Base-by-base conservation (phyloP, 345 rosid genomes). In the Murraya paniculata region DNA sequence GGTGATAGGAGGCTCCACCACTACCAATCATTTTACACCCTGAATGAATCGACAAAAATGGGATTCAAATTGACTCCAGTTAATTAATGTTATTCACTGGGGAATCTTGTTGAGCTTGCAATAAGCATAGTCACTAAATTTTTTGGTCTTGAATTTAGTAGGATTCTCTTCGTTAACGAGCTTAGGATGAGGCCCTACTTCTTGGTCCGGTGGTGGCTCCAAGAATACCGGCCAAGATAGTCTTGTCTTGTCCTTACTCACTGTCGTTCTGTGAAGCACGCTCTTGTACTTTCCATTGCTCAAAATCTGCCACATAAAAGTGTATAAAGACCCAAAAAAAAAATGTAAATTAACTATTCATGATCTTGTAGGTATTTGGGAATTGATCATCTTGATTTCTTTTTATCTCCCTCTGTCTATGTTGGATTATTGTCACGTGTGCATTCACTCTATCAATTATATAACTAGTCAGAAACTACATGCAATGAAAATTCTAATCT, bases 221-320 rank as follows among this genome's bases (percentile, higher is more conserved):
- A 81, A 18, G 70, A 84, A 84, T 36, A 84, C 71, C 7, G 84
- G 74, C 83, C 83, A 83, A 16, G 86, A 83, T 48, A 80, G 62
- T 24, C 86, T 78, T 16, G 68, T 69, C 50, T 45, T 53, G 14
- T 77, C 81, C 50, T 74, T 78, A 50, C 75, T 78, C 66, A 81
- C 86, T 27, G 62, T 27, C 27, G 79, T 75, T 50, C 86, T 74
- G 75, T 84, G 86, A 7, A 81, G 45, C 28, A 78, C 84, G 11
- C 78, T 75, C 74, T 57, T 78, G 72, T 77, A 84, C 69, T 78
- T 81, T 9, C 86, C 84, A 48, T 84, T 84, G 64, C 84, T 84
- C n/a, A 81, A 64, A 14, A 84, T 73, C 86, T 84, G 71, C 48
- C n/a, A 13, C 31, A 41, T 50, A 2, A 61, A 61, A 11, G 9